phyloP scores from a whole-genome alignment of 345 rosid genomes.

The Rhodomyrtus tomentosa region DNA sequence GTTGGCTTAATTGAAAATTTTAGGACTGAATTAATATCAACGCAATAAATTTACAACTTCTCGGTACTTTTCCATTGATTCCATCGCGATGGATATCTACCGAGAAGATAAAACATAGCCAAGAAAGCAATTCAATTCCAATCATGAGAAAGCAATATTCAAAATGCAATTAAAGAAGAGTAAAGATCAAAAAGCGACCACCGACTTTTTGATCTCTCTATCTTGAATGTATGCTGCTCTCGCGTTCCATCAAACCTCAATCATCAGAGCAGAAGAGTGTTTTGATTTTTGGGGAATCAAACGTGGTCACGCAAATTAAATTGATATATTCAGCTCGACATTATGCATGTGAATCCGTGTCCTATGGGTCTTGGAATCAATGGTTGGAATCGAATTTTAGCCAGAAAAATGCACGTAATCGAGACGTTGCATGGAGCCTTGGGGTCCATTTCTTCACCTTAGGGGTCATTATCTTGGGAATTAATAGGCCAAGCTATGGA shows the following conservation, averaged over 20 bases:
- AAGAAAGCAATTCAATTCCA: neutral
- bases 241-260: neutral
- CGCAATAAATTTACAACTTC: too few relatives aligned
- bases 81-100: neutral
- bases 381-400: neutral
- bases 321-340: neutral
- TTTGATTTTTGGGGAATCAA: neutral
- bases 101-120: neutral
- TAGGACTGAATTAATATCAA: too few relatives aligned
- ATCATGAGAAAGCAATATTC: neutral
- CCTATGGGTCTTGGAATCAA: neutral
- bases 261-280: neutral
- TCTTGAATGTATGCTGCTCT: neutral
- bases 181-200: neutral
- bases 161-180: neutral
- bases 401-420: neutral
- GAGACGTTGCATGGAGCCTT: neutral
- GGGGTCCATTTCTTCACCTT: neutral
- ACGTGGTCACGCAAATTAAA: neutral
- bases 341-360: neutral
- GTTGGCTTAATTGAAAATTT: too few relatives aligned
- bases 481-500: neutral
- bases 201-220: neutral
- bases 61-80: neutral
- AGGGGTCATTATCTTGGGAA: neutral